Conservation (phyloP, 1,139 yeast species). For the Scheffersomyces lignicola region DNA sequence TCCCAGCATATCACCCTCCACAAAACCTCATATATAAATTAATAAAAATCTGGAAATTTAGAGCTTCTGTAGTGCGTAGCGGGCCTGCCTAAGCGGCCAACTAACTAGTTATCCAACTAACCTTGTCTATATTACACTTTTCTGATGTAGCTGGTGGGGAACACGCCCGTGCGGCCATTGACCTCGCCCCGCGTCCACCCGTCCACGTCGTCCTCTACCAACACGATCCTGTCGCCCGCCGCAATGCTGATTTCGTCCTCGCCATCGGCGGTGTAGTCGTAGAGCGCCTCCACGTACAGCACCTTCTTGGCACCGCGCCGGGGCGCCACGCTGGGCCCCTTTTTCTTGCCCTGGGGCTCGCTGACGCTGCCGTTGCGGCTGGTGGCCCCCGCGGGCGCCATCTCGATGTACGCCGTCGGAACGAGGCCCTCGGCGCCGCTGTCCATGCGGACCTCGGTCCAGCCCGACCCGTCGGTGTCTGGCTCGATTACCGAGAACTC, state of each 20-base stretch:
- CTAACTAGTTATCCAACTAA: no score
- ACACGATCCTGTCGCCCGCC: constrained; percentile 75
- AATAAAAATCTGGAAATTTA: constrained; percentile 4
- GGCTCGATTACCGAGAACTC: constrained; percentile 53
- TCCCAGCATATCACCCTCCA: no score
- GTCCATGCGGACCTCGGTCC: constrained; percentile 62
- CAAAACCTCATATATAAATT: constrained; percentile 2
- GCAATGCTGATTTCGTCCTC: constrained; percentile 73
- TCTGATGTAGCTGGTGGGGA: constrained; percentile 77
- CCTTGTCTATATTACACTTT: constrained; percentile 30
- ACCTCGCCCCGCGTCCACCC: constrained; percentile 97
- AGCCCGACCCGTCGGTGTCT: constrained; percentile 87
- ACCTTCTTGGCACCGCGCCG: constrained; percentile 70
- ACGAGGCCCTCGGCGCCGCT: constrained; percentile 69
- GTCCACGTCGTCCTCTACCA: constrained; percentile 65
- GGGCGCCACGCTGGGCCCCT: constrained; percentile 84
- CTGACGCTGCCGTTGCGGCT: constrained; percentile 11
- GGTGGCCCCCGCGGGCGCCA: constrained; percentile 17
- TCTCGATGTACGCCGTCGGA: constrained; percentile 80
- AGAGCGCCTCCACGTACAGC: constrained; percentile 70
- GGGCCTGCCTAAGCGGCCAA: no score
- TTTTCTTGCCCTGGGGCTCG: constrained; percentile 36
- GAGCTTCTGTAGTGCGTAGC: no score
- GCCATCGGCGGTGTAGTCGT: constrained; percentile 79
- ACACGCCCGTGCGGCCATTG: constrained; percentile 69